Base-by-base conservation (phyloP, 78 protist species). In the Dictyostelium firmibasis region DNA sequence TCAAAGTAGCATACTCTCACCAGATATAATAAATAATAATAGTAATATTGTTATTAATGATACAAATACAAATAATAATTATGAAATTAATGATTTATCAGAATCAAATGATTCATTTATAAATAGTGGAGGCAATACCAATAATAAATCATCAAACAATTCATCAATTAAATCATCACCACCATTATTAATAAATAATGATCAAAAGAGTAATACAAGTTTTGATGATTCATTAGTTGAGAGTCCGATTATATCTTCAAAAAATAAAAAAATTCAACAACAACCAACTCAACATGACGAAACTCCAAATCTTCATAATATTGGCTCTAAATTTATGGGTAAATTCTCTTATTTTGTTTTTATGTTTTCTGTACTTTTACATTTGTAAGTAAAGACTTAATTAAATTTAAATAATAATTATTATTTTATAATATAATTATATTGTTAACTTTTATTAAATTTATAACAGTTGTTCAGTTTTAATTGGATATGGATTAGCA, bases 401-500 rank as follows among this genome's bases (percentile, higher is more conserved):
- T 23, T 62, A 62, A 2, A 9, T 62, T 62, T n/a, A 25, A 25
- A 64, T n/a, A 6, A 6, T 9, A 9, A 0, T 18, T 18, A 53
- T 16, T 53, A 53, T 50, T 14, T 2, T 10, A 85, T 44, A 43
- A 20, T 41, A 69, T 88, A 8, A 41, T 33, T 29, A n/a, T 69
- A 16, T 74, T 36, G 62, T 18, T 86, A 5, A 50, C 6, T 20
- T 13, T 50, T 4, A 50, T 16, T 16, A 16, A 20, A 14, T 57
- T 6, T 18, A 44, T 75, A 16, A 36, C 13, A 82, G 86, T 91
- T 36, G 82, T 31, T 31, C 96, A 14, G 77, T 69, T 20, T 74
- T 92, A n/a, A 92, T 92, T 69, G 78, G 91, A 44, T 92, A 92
- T 92, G 96, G 88, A 0, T 79, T 92, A 50, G 96, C 96, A 64